Base-by-base conservation (phyloP, 768 basidiomycete genomes). In the Kwoniella pini region DNA sequence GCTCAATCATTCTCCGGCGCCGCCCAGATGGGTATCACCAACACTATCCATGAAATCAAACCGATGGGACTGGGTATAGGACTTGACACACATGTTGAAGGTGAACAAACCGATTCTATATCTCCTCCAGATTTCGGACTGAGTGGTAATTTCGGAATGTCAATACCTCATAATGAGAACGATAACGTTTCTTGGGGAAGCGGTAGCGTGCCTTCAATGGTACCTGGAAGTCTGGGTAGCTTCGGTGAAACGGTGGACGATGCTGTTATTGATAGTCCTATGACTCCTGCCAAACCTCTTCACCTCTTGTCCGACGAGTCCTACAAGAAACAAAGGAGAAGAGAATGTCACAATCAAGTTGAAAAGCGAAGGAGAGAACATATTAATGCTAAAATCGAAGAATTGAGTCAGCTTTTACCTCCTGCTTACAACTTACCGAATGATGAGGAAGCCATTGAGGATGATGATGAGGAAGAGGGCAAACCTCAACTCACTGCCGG, bases 261-360 rank as follows among this genome's bases (percentile, higher is more conserved):
- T 13, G 52, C 52, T 13, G 36, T 67, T 39, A 52, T 68, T 19
- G 67, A 69, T 31, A 72, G 71, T 60, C 71, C 71, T 11, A 53
- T 70, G 24, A 68, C 71, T 12, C 68, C 71, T 3, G 59, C 62
- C 40, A 58, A 48, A 6, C 51, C 55, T 10, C 53, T 67, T 1
- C 54, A 58, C 19, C 10, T 19, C 17, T 26, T 62, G 13, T 26
- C 45, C n/a, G 59, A 64, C 27, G 71, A 73, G 5, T 45, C 57
- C 3, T 64, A 27, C 50, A 70, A 70, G 63, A 70, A 69, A 46
- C 67, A 68, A 46, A 48, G 66, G 7, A 59, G 69, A 38, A 56
- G 69, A n/a, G 71, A 73, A 50, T 73, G 69, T 31, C 71, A 73
- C 50, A 73, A 73, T 38, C 71, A 70, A 38, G 71, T 73, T 24